Conservation (phyloP, 2,329 filamentous ascomycete species). For the Aureobasidium pullulans region DNA sequence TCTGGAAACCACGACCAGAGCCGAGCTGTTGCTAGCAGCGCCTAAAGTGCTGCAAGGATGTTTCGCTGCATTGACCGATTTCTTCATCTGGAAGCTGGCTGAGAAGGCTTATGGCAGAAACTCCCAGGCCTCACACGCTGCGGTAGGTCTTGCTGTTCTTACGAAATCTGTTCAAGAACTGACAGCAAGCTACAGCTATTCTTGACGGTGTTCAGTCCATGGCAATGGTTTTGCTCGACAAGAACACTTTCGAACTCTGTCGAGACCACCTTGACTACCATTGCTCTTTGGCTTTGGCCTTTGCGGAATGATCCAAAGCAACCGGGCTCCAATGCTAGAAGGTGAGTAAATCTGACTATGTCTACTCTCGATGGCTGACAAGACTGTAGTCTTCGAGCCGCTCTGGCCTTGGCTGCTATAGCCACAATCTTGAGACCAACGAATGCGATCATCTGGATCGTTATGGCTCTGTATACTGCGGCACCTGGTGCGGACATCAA, state of each 20-base stretch:
- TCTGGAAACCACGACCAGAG: slow-evolving; percentile 48
- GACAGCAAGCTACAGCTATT: slow-evolving; percentile 46
- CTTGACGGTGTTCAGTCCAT: slow-evolving; percentile 69
- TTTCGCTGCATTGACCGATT: slow-evolving; percentile 73
- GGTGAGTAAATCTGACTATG: neutral
- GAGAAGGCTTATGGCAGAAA: slow-evolving; percentile 61
- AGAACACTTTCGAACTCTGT: slow-evolving; percentile 90
- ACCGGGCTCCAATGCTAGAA: neutral
- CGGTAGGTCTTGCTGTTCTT: slow-evolving; percentile 48
- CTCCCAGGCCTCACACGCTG: slow-evolving; percentile 58
- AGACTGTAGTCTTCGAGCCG: neutral
- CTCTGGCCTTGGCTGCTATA: slow-evolving; percentile 50
- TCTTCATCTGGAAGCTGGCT: slow-evolving; percentile 79
- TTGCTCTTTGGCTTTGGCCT: slow-evolving; percentile 77
- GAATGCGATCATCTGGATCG: slow-evolving; percentile 73
- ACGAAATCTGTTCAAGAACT: neutral
- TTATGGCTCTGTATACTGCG: slow-evolving; percentile 7
- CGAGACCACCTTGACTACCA: slow-evolving; percentile 78
- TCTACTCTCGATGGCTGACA: neutral
- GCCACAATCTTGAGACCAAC: slow-evolving; percentile 86
- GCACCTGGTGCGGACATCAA: neutral
- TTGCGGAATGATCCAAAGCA: slow-evolving; percentile 48
- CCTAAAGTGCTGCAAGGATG: slow-evolving; percentile 71
- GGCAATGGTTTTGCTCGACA: slow-evolving; percentile 95
- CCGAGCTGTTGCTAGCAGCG: slow-evolving; percentile 60